Conservation (phyloP, 129 eudicot species). For the Pulicaria dysenterica region DNA sequence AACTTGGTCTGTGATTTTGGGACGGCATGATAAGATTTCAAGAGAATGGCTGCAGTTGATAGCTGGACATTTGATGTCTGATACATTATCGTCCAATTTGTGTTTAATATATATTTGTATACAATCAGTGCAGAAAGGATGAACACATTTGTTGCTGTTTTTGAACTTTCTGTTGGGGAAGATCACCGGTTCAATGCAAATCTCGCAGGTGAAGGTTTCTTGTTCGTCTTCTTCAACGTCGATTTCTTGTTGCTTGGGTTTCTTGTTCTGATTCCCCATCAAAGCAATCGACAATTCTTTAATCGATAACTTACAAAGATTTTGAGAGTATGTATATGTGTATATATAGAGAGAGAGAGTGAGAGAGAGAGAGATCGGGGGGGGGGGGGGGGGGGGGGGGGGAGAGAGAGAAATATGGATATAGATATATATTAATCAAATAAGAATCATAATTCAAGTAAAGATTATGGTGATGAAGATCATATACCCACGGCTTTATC, state of each 20-base stretch:
- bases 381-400: too few species aligned
- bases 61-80: conserved; percentile 47
- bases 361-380: too few species aligned
- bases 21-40: conserved; percentile 41
- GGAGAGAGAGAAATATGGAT: too few species aligned
- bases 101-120: conserved; percentile 42
- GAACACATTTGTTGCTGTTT: conserved; percentile 24
- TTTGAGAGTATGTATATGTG: too few species aligned
- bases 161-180: conserved; percentile 16
- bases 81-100: conserved; percentile 41
- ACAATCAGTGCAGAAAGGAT: conserved; percentile 55
- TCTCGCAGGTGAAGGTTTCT: conserved; percentile 53
- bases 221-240: neutral
- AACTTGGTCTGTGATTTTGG: conserved; percentile 26
- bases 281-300: neutral
- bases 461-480: too few species aligned
- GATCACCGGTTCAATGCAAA: conserved; percentile 49
- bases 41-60: conserved; percentile 29
- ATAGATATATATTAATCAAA: too few species aligned
- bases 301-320: too few species aligned
- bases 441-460: too few species aligned
- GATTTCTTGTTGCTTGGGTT: neutral
- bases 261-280: conserved; percentile 1
- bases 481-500: too few species aligned
- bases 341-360: too few species aligned